phyloP scores from a whole-genome alignment of 805 yeast species.

The Sugiyamaella smithiae region DNA sequence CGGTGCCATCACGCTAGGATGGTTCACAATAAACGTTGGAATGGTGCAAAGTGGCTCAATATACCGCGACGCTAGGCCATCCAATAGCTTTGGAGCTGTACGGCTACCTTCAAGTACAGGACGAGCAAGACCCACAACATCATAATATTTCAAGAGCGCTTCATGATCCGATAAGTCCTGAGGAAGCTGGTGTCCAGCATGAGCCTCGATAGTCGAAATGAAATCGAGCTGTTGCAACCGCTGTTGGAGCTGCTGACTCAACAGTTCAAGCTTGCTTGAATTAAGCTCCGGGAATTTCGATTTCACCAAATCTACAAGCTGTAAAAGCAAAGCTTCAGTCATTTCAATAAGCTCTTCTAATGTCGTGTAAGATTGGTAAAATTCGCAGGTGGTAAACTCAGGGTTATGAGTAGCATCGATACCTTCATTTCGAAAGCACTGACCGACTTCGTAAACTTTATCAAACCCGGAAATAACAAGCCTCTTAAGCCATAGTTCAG shows the following conservation, averaged over 20 bases:
- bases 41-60: conserved; percentile 61
- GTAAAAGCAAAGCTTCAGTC: conserved; percentile 56
- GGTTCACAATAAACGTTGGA: conserved; percentile 78
- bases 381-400: conserved; percentile 98
- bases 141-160: conserved; percentile 42
- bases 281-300: conserved; percentile 9
- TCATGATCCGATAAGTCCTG: conserved; percentile 37
- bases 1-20: conserved; percentile 85
- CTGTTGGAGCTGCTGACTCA: conserved; percentile 9
- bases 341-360: conserved; percentile 63
- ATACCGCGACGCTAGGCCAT: conserved; percentile 55
- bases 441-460: conserved; percentile 96
- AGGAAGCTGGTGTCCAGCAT: conserved; percentile 53
- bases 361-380: conserved; percentile 85
- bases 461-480: conserved; percentile 98
- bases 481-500: conserved; percentile 94
- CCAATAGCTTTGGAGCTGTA: conserved; percentile 58
- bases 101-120: conserved; percentile 25
- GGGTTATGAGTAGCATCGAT: conserved; percentile 99
- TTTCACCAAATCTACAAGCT: conserved; percentile 38
- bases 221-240: conserved; percentile 56
- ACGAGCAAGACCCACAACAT: conserved; percentile 35
- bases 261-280: conserved; percentile 19
- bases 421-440: conserved; percentile 98
- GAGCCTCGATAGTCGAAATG: conserved; percentile 56